These are phyloP conservation scores for Zychaea mexicana DNA, from an alignment of 371 early-diverging fungal species.

Conservation along the genomic window DNA sequence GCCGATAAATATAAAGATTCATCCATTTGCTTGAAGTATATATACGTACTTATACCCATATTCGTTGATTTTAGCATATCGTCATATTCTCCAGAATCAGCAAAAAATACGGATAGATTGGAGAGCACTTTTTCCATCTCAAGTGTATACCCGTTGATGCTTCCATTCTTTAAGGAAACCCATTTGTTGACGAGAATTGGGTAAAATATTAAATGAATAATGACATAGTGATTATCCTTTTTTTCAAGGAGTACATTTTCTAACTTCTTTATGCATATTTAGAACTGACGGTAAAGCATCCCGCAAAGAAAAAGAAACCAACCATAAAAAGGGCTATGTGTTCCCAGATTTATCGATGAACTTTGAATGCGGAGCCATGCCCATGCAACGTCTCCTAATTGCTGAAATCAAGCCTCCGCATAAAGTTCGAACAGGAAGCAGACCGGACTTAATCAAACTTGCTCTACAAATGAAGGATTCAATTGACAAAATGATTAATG, in stretches of 20 bases:
- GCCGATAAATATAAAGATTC: neutral
- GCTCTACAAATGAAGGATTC: neutral
- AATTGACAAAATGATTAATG: neutral
- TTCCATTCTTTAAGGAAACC: neutral
- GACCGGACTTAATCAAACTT: neutral
- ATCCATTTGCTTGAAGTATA: neutral
- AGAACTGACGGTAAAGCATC: neutral
- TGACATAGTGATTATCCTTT: slow-evolving; percentile 1
- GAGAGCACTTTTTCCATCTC: neutral
- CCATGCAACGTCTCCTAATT: neutral
- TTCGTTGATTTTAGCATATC: neutral
- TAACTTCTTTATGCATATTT: neutral
- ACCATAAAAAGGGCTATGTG: neutral
- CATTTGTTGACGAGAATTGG: neutral
- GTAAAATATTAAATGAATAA: neutral
- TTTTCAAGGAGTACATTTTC: neutral
- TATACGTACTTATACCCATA: neutral
- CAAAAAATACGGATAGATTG: neutral
- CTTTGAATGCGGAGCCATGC: neutral
- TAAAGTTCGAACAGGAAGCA: neutral
- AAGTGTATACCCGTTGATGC: neutral
- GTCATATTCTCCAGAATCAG: neutral
- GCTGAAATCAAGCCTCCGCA: neutral
- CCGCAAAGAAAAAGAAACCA: neutral
- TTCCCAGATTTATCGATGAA: neutral